These are phyloP conservation scores for Dendrothele bispora DNA, from an alignment of 768 basidiomycete species.

Conservation along the genomic window DNA sequence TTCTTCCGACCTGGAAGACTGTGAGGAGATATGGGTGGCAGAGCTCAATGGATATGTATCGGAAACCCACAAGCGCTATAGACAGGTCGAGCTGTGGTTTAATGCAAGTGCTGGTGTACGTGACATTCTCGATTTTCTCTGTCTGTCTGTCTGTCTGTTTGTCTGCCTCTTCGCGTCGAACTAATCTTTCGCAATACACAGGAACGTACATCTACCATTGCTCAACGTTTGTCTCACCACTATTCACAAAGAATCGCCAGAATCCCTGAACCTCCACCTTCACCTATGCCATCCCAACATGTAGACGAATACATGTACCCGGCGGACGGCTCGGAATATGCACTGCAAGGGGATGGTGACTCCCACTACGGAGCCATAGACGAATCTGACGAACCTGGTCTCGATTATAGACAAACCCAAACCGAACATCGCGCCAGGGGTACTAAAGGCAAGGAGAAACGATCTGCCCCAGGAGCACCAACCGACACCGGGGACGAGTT, in stretches of 20 bases:
- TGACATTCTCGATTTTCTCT: slow-evolving; percentile 1
- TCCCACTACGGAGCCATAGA: not conserved
- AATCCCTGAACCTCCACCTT: slow-evolving; percentile 38
- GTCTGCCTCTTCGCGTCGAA: not conserved
- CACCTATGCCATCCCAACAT: slow-evolving; percentile 17
- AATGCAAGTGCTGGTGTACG: slow-evolving; percentile 65
- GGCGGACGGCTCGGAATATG: slow-evolving; percentile 2
- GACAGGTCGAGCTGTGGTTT: slow-evolving; percentile 74
- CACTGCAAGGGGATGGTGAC: not conserved
- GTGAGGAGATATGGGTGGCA: slow-evolving; percentile 71
- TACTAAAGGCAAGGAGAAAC: slow-evolving; percentile 54
- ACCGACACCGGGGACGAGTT: slow-evolving; percentile 63
- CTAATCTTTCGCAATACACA: slow-evolving; percentile 23
- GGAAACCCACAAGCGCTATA: slow-evolving; percentile 72
- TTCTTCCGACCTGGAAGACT: slow-evolving; percentile 84
- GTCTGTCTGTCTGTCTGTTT: not conserved
- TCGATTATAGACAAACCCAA: too few species aligned
- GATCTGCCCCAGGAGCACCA: slow-evolving; percentile 43
- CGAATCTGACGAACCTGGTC: not conserved
- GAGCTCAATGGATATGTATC: slow-evolving; percentile 70
- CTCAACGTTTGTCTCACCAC: slow-evolving; percentile 55
- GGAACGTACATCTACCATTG: slow-evolving; percentile 71
- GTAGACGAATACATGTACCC: slow-evolving; percentile 3
- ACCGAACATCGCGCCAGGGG: slow-evolving; percentile 29
- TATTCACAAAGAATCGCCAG: slow-evolving; percentile 53